Conservation (phyloP, 176 grass and related monocot species). For the Neostapfia colusana region DNA sequence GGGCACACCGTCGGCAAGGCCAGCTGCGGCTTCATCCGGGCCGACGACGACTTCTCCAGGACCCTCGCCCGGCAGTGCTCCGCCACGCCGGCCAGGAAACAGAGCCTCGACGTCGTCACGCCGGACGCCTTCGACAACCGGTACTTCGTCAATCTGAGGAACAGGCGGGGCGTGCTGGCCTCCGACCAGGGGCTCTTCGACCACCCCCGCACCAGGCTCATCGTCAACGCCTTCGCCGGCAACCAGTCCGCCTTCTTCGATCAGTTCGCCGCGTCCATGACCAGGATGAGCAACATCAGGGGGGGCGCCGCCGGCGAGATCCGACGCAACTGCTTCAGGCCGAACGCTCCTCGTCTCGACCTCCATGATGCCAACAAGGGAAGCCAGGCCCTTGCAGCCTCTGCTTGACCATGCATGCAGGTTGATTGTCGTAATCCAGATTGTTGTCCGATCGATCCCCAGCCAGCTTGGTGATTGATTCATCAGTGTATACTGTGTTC, state of each 20-base stretch:
- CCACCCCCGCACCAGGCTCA: not conserved
- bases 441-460: too few relatives aligned
- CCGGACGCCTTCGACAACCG: slow-evolving; percentile 45
- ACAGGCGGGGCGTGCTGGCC: slow-evolving; percentile 16
- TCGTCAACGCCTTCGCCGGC: not conserved
- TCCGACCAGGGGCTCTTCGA: slow-evolving; percentile 34
- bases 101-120: slow-evolving; percentile 16
- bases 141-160: slow-evolving; percentile 29
- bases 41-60: slow-evolving; percentile 19
- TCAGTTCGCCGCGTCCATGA: not conserved
- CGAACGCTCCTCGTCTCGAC: not conserved
- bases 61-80: slow-evolving; percentile 11
- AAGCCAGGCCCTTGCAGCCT: too few relatives aligned
- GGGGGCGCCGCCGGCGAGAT: not conserved
- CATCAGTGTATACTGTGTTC: too few relatives aligned
- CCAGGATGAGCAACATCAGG: not conserved
- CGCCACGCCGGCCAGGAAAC: not conserved
- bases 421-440: too few relatives aligned
- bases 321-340: not conserved
- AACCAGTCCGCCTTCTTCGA: not conserved
- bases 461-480: too few relatives aligned
- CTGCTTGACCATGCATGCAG: too few relatives aligned
- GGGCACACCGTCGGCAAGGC: slow-evolving; percentile 53
- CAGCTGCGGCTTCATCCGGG: slow-evolving; percentile 3
- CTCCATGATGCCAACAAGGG: too few relatives aligned